Evolutionary conservation across 202 grass and related monocot genomes (phyloP).

Genomic region (Setaria italica): DNA sequence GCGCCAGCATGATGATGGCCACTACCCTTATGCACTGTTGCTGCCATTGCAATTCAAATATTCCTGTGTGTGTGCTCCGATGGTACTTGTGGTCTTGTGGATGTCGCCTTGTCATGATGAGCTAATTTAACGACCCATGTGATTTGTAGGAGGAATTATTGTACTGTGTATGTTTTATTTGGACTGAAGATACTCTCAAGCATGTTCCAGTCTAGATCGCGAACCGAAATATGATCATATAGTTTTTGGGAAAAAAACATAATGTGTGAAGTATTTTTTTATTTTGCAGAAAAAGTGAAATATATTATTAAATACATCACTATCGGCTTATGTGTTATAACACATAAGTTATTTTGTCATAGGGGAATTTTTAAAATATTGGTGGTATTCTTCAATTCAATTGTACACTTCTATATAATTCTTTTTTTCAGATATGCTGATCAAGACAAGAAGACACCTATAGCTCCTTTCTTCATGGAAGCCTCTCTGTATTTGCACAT

Average conservation of each 20-base stretch:
- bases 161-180: background rate
- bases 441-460: too few relatives aligned
- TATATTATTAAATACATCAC: background rate
- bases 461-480: too few relatives aligned
- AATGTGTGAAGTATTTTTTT: too few relatives aligned
- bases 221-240: background rate
- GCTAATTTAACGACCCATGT: slow-evolving; percentile 7
- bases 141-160: background rate
- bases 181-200: background rate
- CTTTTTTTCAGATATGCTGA: too few relatives aligned
- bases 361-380: too few relatives aligned
- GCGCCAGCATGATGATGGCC: background rate
- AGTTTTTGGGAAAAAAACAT: background rate
- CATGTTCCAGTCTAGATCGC: background rate
- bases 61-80: background rate
- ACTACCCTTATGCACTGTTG: background rate
- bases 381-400: too few relatives aligned
- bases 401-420: too few relatives aligned
- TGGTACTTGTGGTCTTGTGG: background rate
- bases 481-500: too few relatives aligned
- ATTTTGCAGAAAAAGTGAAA: too few relatives aligned
- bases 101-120: background rate
- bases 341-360: too few relatives aligned
- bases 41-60: slow-evolving; percentile 5
- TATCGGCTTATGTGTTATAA: background rate